phyloP scores from a whole-genome alignment of 2,329 filamentous ascomycete genomes.

The Tolypocladium ophioglossoides region DNA sequence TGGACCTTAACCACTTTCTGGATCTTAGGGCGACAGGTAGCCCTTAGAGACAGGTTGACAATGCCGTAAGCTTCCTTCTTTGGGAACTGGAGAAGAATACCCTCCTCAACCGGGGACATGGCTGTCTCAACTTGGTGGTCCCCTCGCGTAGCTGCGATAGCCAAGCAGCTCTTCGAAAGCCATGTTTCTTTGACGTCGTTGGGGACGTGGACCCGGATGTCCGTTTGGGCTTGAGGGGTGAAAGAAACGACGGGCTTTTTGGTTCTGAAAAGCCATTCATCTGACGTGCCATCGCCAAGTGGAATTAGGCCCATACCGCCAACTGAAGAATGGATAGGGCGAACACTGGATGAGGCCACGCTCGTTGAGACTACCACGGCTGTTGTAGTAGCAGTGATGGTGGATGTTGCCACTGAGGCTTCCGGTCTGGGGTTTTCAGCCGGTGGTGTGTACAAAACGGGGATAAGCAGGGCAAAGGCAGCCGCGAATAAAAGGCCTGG shows the following conservation, averaged over 20 bases:
- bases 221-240: slow-evolving; percentile 27
- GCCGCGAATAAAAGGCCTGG: slow-evolving; percentile 14
- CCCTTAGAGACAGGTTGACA: slow-evolving; percentile 46
- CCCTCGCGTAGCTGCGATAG: slow-evolving; percentile 42
- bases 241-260: slow-evolving; percentile 21
- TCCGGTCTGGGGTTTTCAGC: background rate
- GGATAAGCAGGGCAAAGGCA: slow-evolving; percentile 12
- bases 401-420: slow-evolving; percentile 5
- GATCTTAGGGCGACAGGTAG: slow-evolving; percentile 47
- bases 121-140: slow-evolving; percentile 36
- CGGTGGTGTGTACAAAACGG: slow-evolving; percentile 16
- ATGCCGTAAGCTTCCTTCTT: slow-evolving; percentile 45
- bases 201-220: slow-evolving; percentile 45
- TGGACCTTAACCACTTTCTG: slow-evolving; percentile 51
- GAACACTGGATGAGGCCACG: slow-evolving; percentile 3
- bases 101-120: slow-evolving; percentile 35
- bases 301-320: slow-evolving; percentile 17
- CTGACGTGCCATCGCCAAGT: slow-evolving; percentile 15
- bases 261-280: slow-evolving; percentile 23
- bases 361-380: slow-evolving; percentile 5
- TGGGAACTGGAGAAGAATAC: slow-evolving; percentile 41
- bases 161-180: slow-evolving; percentile 45
- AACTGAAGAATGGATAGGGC: slow-evolving; percentile 4
- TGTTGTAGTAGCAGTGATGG: slow-evolving; percentile 11
- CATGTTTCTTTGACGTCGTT: slow-evolving; percentile 38